Evolutionary conservation across 192 early-diverging fungal genomes (phyloP), one percentile per base, ranked within the genome.

Genomic region (Kickxella alabastrina): DNA sequence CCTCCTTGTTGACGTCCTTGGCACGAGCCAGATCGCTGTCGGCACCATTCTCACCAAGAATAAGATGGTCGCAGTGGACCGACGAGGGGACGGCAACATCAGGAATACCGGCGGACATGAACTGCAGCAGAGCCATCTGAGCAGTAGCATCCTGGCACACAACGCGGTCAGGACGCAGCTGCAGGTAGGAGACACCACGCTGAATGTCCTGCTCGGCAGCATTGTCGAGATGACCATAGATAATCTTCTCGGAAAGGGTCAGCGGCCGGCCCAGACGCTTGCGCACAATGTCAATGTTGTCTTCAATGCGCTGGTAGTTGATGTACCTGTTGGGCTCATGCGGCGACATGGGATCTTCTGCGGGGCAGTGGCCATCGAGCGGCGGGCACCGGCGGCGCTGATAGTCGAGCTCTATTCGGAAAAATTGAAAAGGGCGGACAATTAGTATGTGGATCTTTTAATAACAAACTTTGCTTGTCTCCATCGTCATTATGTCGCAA

Each of bases 101-200:
- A 37, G 84, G 82, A 19, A 90, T 80, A 57, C 88, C 85, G 32
- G 92, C 89, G 43, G 93, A 90, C 89, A 98, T 95, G 75, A 98
- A 98, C 80, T 98, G 95, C 37, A 98, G 81, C 59, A 98, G 70
- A 27, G 92, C 95, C 91, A 91, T 95, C 75, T 96, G 93, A 49
- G 95, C 95, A 56, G 95, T 98, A 49, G 95, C 93, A 69, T 96
- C 95, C 79, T 98, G 95, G 77, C 91, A 96, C 41, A 93, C 95
- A 78, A 98, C 95, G 65, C 95, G 93, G 80, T 98, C 95, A 36
- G 95, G 95, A 46, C 92, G 89, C 56, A 98, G 85, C 79, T 89
- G 92, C 53, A 98, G 83, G 77, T 98, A 98, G 24, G 89, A 91
- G 57, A 82, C 63, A 25, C 93, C 95, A 65, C 93, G 90, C 52